Evolutionary conservation across 169 alveolate genomes (phyloP).

Genomic region (Theileria equi): DNA sequence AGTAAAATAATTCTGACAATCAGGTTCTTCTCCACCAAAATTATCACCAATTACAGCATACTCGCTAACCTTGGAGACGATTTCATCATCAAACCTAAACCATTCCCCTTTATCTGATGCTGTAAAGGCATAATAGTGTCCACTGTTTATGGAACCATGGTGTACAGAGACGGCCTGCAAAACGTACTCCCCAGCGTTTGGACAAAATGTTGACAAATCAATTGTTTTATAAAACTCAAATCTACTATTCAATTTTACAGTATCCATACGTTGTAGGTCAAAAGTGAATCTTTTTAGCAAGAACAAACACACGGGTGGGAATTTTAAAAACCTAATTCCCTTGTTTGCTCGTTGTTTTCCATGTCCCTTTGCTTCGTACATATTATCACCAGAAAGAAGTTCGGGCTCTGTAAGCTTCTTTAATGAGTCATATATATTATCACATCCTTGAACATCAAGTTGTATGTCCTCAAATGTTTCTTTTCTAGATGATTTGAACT

Average conservation of each 20-base stretch:
- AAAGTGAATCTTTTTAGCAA: slow-evolving; percentile 89
- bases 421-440: slow-evolving; percentile 87
- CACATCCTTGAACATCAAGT: slow-evolving; percentile 90
- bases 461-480: slow-evolving; percentile 89
- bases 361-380: slow-evolving; percentile 91
- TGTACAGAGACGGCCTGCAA: slow-evolving; percentile 93
- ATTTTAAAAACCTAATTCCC: slow-evolving; percentile 88
- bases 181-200: slow-evolving; percentile 78
- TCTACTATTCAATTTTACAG: slow-evolving; percentile 86
- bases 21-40: slow-evolving; percentile 88
- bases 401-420: slow-evolving; percentile 90
- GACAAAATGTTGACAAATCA: slow-evolving; percentile 75
- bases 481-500: slow-evolving; percentile 84
- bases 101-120: slow-evolving; percentile 78
- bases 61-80: slow-evolving; percentile 82
- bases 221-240: slow-evolving; percentile 89
- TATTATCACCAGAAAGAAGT: slow-evolving; percentile 90
- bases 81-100: slow-evolving; percentile 92
- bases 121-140: slow-evolving; percentile 93
- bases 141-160: slow-evolving; percentile 92
- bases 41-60: slow-evolving; percentile 84
- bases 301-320: slow-evolving; percentile 91
- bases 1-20: slow-evolving; percentile 70
- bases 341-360: slow-evolving; percentile 86
- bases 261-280: slow-evolving; percentile 79